Evolutionary conservation across 176 grass and related monocot species (phyloP), one percentile per base, ranked within the genome.

Genomic region (Oryza glumipatula): DNA sequence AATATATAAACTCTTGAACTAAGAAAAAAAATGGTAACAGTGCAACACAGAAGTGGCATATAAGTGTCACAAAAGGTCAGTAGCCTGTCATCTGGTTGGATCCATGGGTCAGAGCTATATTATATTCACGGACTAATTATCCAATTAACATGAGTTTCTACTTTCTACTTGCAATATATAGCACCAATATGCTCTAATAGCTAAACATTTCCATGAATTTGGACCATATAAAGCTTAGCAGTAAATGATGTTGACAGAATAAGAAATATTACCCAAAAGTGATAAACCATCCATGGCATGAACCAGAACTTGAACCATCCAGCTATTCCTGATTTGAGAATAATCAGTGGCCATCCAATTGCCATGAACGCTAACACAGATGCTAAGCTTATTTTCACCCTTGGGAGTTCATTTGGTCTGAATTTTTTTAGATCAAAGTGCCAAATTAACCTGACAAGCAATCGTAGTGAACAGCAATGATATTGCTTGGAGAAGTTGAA

Each of bases 251-350:
- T 10, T 33, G 51, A 60, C 19, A 14, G 26, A 74, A 86, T 45
- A 19, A 84, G 47, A 79, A 79, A 79, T 30, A 28, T 79, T 94
- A 96, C 96, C 96, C 96, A 98, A 87, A 98, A 98, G 70, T 98
- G 96, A 93, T 98, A 98, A 85, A 91, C 89, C 64, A 98, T 74
- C 89, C 89, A 98, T 68, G 96, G 96, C 96, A 98, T 94, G 72
- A 98, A 93, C 96, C 96, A 98, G 78, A 98, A 96, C 75, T 92
- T 94, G 73, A 98, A 94, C 96, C 96, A 98, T 81, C 96, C 96
- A 70, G 65, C 72, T 70, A 96, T 77, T 38, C 96, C 93, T 35
- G 91, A 74, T 87, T 94, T 92, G 44, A 90, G 83, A 91, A 98
- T 90, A 86, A 98, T 98, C 67, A 98, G 84, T 9, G 96, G 93